Percentiles rank a stretch among this genome's conserved stretches.
phyloP scores from a whole-genome alignment of 1,139 yeast genomes.

The Suhomyces yuchorum region DNA sequence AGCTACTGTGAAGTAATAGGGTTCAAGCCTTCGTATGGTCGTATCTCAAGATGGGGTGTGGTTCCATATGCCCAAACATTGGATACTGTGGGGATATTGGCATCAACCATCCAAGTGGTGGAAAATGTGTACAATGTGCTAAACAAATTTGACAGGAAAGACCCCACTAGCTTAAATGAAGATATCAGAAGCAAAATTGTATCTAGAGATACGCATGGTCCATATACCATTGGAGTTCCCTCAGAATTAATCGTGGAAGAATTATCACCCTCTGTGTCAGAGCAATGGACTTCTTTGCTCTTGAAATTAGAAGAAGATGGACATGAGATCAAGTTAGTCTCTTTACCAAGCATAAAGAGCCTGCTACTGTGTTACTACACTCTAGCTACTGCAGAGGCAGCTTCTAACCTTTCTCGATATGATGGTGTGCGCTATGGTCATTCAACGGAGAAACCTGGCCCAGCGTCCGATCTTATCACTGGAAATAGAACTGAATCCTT shows the following conservation, averaged over 20 bases:
- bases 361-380: conserved; percentile 87
- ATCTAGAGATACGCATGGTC: background rate
- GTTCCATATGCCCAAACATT: conserved; percentile 90
- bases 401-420: conserved; percentile 84
- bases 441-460: conserved; percentile 22
- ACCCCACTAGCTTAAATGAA: conserved; percentile 70
- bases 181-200: conserved; percentile 33
- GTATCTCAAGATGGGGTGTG: conserved; percentile 90
- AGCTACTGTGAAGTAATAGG: conserved; percentile 83
- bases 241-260: conserved; percentile 63
- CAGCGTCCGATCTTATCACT: conserved; percentile 47
- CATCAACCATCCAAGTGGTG: conserved; percentile 49
- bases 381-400: conserved; percentile 89
- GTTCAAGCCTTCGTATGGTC: conserved; percentile 90
- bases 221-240: conserved; percentile 61
- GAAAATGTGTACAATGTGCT: conserved; percentile 55
- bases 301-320: conserved; percentile 47
- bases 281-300: conserved; percentile 47
- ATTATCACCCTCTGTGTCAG: conserved; percentile 47
- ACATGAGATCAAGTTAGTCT: conserved; percentile 60
- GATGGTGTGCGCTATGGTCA: conserved; percentile 89
- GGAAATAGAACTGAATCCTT: conserved; percentile 66
- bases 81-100: conserved; percentile 88
- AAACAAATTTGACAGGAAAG: conserved; percentile 66
- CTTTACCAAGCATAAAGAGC: conserved; percentile 66